These are phyloP conservation scores for Xylaria sp. DNA, from an alignment of 2,329 filamentous ascomycete genomes.

Conservation along the genomic window DNA sequence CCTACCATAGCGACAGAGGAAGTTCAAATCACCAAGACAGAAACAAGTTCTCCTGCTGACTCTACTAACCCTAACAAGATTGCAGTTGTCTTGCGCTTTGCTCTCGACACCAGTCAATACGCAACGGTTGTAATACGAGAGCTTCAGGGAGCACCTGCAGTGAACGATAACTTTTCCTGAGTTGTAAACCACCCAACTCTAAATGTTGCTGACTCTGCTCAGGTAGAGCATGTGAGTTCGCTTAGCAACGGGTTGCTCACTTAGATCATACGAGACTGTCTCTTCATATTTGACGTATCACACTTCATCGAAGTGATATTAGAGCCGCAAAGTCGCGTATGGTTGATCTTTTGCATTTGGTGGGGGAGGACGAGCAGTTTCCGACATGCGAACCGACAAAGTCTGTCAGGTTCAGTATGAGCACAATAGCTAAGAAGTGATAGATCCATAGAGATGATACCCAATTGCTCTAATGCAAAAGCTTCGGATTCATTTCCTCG, in stretches of 20 bases:
- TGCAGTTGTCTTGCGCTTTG: conserved; percentile 51
- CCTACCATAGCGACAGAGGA: conserved; percentile 13
- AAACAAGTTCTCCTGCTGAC: conserved; percentile 10
- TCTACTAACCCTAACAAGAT: conserved; percentile 45
- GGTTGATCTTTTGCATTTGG: not conserved
- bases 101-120: conserved; percentile 51
- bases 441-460: conserved; percentile 39
- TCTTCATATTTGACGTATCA: not conserved
- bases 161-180: conserved; percentile 16
- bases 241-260: not conserved
- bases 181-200: conserved; percentile 6
- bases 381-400: not conserved
- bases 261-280: not conserved
- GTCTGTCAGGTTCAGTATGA: not conserved
- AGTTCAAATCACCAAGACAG: conserved; percentile 8
- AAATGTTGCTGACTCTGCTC: conserved; percentile 6
- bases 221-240: conserved; percentile 4
- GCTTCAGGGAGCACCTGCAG: conserved; percentile 44
- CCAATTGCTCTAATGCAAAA: conserved; percentile 36
- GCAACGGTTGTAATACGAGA: conserved; percentile 51
- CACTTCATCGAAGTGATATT: not conserved
- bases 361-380: not conserved
- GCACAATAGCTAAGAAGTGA: conserved; percentile 15
- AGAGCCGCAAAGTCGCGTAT: not conserved
- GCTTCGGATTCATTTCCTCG: not conserved